A percentile compares a stretch with the other conserved stretches of the same genome.
Evolutionary conservation across 2,329 filamentous ascomycete species (phyloP).

Genomic region (Pseudophaeomoniella oleicola): DNA sequence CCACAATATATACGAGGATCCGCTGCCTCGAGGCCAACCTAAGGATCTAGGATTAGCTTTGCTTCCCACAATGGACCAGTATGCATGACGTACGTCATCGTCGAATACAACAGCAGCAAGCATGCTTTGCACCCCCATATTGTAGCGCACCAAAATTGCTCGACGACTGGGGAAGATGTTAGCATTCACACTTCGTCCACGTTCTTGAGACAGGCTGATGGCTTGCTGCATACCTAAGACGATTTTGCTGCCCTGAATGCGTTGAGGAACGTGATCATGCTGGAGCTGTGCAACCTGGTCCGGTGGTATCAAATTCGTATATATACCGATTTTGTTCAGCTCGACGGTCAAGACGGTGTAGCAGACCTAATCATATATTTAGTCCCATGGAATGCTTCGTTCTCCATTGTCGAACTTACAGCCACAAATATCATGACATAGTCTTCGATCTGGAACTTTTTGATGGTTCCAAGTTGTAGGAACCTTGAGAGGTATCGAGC

Average conservation of each 20-base stretch:
- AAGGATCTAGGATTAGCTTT: background rate
- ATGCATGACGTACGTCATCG: slow-evolving; percentile 20
- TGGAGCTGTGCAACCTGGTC: background rate
- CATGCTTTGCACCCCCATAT: slow-evolving; percentile 39
- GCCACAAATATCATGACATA: background rate
- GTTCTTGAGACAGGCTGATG: slow-evolving; percentile 14
- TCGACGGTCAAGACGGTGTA: background rate
- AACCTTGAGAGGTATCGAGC: background rate
- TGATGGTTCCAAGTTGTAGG: background rate
- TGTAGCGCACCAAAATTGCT: slow-evolving; percentile 7
- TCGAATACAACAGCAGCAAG: slow-evolving; percentile 37
- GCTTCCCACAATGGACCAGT: too few relatives aligned
- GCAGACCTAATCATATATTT: background rate
- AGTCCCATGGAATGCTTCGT: background rate
- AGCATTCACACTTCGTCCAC: too few relatives aligned
- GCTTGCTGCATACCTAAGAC: slow-evolving; percentile 47
- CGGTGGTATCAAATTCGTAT: background rate
- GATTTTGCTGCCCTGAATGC: slow-evolving; percentile 43
- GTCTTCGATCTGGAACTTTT: background rate
- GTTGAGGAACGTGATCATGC: slow-evolving; percentile 11
- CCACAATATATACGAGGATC: slow-evolving; percentile 23
- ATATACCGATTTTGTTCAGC: background rate
- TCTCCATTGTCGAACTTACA: background rate
- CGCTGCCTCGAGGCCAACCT: slow-evolving; percentile 13
- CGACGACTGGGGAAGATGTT: too few relatives aligned